Evolutionary conservation across 164 flowering plant species (phyloP).

Genomic region (Kalanchoe fedtschenkoi): DNA sequence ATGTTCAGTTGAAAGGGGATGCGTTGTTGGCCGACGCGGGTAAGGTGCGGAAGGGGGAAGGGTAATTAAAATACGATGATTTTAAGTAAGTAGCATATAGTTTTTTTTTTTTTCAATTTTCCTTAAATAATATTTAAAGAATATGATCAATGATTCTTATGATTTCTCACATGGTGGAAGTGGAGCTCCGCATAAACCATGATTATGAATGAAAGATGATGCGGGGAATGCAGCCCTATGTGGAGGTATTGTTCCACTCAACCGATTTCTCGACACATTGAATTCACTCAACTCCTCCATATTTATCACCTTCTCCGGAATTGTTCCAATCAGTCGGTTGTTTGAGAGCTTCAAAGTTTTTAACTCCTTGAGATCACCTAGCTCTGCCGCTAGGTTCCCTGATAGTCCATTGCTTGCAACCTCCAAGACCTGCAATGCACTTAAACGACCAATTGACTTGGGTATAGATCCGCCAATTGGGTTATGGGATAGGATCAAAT

Average conservation of each 20-base stretch:
- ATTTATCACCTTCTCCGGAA: constrained; percentile 36
- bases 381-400: constrained; percentile 36
- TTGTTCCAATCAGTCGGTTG: constrained; percentile 37
- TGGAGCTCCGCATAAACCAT: constrained; percentile 67
- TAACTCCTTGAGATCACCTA: constrained; percentile 23
- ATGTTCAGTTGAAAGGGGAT: no score
- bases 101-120: no score
- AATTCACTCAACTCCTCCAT: constrained; percentile 27
- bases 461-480: constrained; percentile 43
- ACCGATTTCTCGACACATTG: constrained; percentile 36
- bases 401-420: constrained; percentile 24
- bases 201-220: constrained; percentile 36
- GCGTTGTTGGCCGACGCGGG: no score
- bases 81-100: no score
- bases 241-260: constrained; percentile 44
- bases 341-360: constrained; percentile 27
- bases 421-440: constrained; percentile 21
- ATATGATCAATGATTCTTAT: no score
- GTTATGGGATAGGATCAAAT: constrained; percentile 33
- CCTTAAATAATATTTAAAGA: no score
- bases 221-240: constrained; percentile 38
- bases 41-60: no score
- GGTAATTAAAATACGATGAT: no score
- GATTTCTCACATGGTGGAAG: constrained; percentile 44
- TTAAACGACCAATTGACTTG: constrained; percentile 29